A percentile compares a stretch with the other conserved stretches of the same genome.
phyloP scores from a whole-genome alignment of 257 asterid species.

The Primulina eburnea region DNA sequence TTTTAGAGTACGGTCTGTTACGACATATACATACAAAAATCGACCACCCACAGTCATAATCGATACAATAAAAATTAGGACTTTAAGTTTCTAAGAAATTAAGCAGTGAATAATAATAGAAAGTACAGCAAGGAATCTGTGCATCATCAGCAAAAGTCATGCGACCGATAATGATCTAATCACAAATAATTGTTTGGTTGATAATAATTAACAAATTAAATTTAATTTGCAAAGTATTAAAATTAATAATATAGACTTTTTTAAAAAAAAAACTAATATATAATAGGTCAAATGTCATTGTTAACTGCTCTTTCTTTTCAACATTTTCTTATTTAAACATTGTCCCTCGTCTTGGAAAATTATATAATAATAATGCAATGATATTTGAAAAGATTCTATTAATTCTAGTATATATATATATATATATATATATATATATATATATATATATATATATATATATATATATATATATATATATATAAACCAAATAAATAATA shows the following conservation, averaged over 20 bases:
- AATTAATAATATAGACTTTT: constrained; percentile 13
- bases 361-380: not conserved
- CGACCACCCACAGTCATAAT: too few species aligned
- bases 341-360: constrained; percentile 26
- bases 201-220: not conserved
- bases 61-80: too few species aligned
- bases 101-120: too few species aligned
- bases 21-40: too few species aligned
- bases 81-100: too few species aligned
- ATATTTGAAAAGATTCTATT: constrained; percentile 6
- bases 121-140: not conserved
- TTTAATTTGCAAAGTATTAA: not conserved
- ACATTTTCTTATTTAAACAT: constrained; percentile 13
- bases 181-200: not conserved
- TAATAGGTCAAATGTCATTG: constrained; percentile 43
- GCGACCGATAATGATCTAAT: constrained; percentile 7
- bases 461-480: too few species aligned
- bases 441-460: too few species aligned
- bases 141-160: constrained; percentile 16
- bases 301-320: constrained; percentile 35
- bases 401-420: not conserved
- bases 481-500: too few species aligned
- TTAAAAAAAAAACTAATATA: constrained; percentile 9
- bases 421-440: too few species aligned
- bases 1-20: not conserved